Base-by-base conservation (phyloP, 352 stramenopile genomes). In the Pythium insidiosum region DNA sequence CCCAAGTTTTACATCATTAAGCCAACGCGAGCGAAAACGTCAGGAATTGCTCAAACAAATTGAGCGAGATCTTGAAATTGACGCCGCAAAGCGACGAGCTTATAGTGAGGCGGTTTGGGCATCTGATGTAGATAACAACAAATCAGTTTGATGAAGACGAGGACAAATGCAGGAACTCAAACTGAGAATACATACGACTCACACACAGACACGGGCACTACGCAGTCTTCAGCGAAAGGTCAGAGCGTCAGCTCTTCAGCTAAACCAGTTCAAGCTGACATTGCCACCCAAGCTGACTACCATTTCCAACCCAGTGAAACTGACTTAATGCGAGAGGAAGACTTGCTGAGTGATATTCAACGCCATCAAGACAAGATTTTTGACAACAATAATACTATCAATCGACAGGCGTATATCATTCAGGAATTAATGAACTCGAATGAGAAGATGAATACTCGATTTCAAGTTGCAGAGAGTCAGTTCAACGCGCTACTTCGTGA, bases 51-150 rank as follows among this genome's bases (percentile, higher is more conserved):
- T 61, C 29, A 42, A 51, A 23, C 22, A 39, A 50, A 15, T 13
- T 12, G 28, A 65, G 15, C 50, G 42, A 15, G 31, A 47, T 22
- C 22, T 48, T 38, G 31, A 38, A 25, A 50, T 41, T 53, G 46
- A 41, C n/a, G 18, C 25, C n/a, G 16, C 6, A 24, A 22, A 61
- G 58, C 21, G 34, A 31, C 24, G 35, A 42, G 6, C 54, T 49
- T 65, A 58, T 47, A 33, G 12, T 45, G 34, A 47, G 7, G 18
- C 50, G n/a, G 20, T 44, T 12, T 65, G 56, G 56, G 36, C 47
- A 16, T 18, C 21, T 43, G 56, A 65, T 51, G 24, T 46, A 11
- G 24, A 43, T 21, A 57, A 60, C 16, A 47, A 58, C 37, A 21
- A 16, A 56, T 50, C 12, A 39, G 33, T 12, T 31, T 5, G 6